phyloP scores from a whole-genome alignment of 805 yeast species.

The Ogataea ganodermae region DNA sequence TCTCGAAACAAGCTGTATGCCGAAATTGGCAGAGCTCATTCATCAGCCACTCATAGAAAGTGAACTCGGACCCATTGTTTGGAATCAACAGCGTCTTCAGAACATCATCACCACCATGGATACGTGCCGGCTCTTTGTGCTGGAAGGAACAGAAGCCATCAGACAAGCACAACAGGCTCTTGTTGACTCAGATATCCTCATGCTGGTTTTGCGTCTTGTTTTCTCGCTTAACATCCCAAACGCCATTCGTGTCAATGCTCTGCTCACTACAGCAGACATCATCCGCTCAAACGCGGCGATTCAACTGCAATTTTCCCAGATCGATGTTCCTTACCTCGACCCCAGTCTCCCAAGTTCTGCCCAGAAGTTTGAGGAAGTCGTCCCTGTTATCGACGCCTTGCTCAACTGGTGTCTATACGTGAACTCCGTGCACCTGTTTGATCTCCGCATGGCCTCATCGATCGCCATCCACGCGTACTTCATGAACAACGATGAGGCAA shows the following conservation, averaged over 20 bases:
- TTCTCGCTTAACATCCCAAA: constrained; percentile 69
- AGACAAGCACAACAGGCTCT: constrained; percentile 61
- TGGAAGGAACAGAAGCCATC: constrained; percentile 70
- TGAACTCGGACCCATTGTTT: constrained; percentile 48
- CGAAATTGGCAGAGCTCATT: constrained; percentile 61
- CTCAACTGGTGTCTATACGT: constrained; percentile 79
- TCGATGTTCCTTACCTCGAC: constrained; percentile 92
- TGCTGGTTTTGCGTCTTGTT: constrained; percentile 66
- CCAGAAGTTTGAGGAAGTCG: constrained; percentile 36
- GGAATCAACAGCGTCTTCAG: constrained; percentile 76
- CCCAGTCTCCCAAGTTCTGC: constrained; percentile 45
- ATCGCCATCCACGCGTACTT: constrained; percentile 69
- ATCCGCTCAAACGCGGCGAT: constrained; percentile 65
- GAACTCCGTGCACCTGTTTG: constrained; percentile 84
- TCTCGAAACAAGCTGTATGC: constrained; percentile 79
- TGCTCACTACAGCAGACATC: constrained; percentile 75
- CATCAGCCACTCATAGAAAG: constrained; percentile 57
- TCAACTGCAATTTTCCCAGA: constrained; percentile 71
- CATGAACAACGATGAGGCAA: constrained; percentile 60
- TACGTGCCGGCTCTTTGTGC: constrained; percentile 70
- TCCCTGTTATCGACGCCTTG: constrained; percentile 75
- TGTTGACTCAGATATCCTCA: constrained; percentile 60
- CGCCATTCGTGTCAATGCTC: constrained; percentile 63
- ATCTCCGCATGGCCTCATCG: constrained; percentile 73
- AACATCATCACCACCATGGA: constrained; percentile 70